Conservation (phyloP, 1,139 yeast genomes). For the Saccharomyces pastorianus region DNA sequence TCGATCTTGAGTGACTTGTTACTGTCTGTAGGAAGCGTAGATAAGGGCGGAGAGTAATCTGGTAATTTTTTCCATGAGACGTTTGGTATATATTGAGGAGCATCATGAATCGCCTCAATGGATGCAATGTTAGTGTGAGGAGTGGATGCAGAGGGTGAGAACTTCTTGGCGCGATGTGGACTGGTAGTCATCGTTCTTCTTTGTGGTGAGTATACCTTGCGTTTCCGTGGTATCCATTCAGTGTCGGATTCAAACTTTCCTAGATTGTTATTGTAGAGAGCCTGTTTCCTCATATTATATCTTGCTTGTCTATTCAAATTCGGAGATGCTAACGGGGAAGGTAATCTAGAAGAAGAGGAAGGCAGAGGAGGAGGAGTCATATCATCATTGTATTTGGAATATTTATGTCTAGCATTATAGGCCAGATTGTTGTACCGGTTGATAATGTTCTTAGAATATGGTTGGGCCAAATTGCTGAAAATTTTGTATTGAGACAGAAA, state of each 20-base stretch:
- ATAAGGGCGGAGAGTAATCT: constrained; percentile 71
- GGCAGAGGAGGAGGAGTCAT: neutral
- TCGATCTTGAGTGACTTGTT: constrained; percentile 72
- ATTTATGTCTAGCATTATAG: neutral
- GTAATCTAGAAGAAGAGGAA: neutral
- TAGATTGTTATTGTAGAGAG: neutral
- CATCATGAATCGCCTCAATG: constrained; percentile 2
- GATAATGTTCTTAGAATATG: neutral
- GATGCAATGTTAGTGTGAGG: constrained; percentile 4
- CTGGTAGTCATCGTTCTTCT: constrained; percentile 8
- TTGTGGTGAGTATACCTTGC: constrained; percentile 1
- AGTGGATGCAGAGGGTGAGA: constrained; percentile 4
- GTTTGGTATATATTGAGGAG: constrained; percentile 22
- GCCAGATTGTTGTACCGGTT: neutral
- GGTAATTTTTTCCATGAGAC: constrained; percentile 52
- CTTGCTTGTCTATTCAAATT: constrained; percentile 2
- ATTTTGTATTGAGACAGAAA: constrained; percentile 11
- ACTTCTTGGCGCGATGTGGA: constrained; percentile 6
- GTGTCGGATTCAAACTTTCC: neutral
- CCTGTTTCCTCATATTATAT: neutral
- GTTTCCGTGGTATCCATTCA: neutral
- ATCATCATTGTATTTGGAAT: neutral
- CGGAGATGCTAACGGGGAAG: neutral
- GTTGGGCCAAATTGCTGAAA: neutral
- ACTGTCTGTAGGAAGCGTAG: constrained; percentile 59